These are phyloP conservation scores for Fibroporia radiculosa DNA, from an alignment of 768 basidiomycete species.

Conservation along the genomic window DNA sequence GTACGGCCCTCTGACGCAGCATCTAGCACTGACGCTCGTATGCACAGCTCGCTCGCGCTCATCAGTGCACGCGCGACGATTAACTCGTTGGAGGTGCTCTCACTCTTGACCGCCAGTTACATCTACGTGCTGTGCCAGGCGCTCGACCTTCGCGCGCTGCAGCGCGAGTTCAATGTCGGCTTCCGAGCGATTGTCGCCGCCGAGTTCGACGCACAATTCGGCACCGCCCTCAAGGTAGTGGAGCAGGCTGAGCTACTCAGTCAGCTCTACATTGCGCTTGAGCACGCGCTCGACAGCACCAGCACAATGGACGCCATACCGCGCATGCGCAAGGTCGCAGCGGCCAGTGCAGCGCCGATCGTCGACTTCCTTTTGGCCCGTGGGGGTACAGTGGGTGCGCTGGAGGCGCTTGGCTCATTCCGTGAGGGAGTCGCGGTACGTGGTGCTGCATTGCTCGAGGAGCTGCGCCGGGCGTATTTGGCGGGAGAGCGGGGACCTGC, in stretches of 20 bases:
- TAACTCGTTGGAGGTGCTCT: conserved; percentile 69
- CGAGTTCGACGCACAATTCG: conserved; percentile 42
- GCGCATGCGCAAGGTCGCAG: conserved; percentile 67
- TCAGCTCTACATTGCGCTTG: conserved; percentile 36
- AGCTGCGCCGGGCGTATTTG: conserved; percentile 48
- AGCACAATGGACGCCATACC: conserved; percentile 63
- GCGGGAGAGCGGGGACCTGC: conserved; percentile 50
- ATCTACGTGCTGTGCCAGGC: conserved; percentile 78
- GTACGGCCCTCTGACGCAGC: conserved; percentile 18
- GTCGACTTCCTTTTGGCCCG: conserved; percentile 46
- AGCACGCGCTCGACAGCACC: conserved; percentile 51
- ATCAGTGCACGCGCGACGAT: conserved; percentile 78
- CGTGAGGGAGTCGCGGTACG: conserved; percentile 44
- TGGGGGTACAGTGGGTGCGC: conserved; percentile 13
- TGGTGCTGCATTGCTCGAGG: conserved; percentile 36
- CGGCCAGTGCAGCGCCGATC: conserved; percentile 50
- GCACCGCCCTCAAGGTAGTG: conserved; percentile 26
- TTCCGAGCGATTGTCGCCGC: conserved; percentile 40
- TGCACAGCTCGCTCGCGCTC: conserved; percentile 68
- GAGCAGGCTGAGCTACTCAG: conserved; percentile 27
- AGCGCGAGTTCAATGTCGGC: conserved; percentile 51
- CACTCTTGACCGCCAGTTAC: conserved; percentile 67
- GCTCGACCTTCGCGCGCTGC: conserved; percentile 75
- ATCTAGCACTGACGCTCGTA: background rate
- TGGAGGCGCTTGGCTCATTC: conserved; percentile 40